Base-by-base conservation (phyloP, 1,284 basidiomycete species). In the Tylopilus orsonianus region DNA sequence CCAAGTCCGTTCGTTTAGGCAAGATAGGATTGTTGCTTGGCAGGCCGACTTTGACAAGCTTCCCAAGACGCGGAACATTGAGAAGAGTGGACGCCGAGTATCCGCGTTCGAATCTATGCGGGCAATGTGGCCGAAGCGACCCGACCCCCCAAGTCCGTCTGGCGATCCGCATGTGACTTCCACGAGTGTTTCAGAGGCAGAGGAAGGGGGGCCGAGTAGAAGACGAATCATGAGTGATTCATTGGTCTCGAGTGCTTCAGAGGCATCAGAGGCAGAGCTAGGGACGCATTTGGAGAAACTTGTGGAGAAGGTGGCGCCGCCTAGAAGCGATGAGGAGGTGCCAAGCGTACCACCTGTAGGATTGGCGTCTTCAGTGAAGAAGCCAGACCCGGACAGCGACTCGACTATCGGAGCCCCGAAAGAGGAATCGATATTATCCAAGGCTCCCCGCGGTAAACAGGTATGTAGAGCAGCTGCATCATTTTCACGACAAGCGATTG, bases 21-120 rank as follows among this genome's bases (percentile, higher is more conserved):
- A 97, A 70, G 93, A 97, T 62, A 90, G 89, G 67, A 93, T 97
- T 44, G 93, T 97, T n/a, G 90, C 90, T 35, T 98, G 95, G 92
- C 94, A 97, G 64, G 79, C 81, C 49, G 88, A 93, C 60, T 92
- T 94, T 61, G 86, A 90, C 59, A 78, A 78, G 46, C 72, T 83
- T 49, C 87, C 85, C 3, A 88, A 85, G 59, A 80, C 81, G 3
- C 78, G 80, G 47, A 62, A 43, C 33, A n/a, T 52, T 20, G 80
- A 81, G 49, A 77, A 78, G 55, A 73, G 67, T 45, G 69, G 69
- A 34, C 79, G 79, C 48, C 73, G 79, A 52, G 60, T 75, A 4
- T 85, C 86, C 22, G 75, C 83, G 0, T 86, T 90, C 57, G 75
- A 76, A 37, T 81, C 86, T 22, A 75, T 89, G 44, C 77, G 83